Conservation (phyloP, 208 protist species). For the Naegleria fowleri region DNA sequence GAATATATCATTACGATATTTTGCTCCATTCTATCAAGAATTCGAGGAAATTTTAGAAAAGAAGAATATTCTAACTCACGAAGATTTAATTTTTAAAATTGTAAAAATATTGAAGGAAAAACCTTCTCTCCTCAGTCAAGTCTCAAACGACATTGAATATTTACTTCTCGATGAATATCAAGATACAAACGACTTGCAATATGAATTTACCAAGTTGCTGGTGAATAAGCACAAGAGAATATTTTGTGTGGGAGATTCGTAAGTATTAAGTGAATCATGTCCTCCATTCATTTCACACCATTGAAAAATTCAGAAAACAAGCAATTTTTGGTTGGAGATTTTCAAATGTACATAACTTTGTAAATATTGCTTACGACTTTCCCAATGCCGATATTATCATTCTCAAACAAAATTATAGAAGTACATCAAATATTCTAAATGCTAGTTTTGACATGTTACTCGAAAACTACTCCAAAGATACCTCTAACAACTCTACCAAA, state of each 20-base stretch:
- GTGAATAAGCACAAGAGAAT: background rate
- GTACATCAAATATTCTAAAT: background rate
- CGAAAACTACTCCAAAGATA: background rate
- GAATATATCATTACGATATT: background rate
- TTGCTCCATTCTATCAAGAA: background rate
- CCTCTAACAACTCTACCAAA: background rate
- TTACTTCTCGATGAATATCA: conserved; percentile 12
- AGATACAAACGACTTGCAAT: conserved; percentile 22
- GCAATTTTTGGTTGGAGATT: conserved; percentile 20
- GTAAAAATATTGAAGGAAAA: background rate
- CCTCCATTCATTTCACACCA: background rate
- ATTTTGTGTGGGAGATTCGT: conserved; percentile 19
- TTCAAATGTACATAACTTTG: conserved; percentile 1
- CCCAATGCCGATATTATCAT: background rate
- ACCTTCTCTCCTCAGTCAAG: background rate
- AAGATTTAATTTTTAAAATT: background rate
- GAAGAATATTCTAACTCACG: background rate
- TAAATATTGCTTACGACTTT: background rate
- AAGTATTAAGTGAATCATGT: background rate
- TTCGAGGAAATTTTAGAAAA: background rate
- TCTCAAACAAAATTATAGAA: background rate
- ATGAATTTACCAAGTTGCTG: background rate
- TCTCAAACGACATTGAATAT: background rate
- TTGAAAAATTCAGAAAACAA: conserved; percentile 20
- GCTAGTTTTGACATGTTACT: background rate